Evolutionary conservation across 768 basidiomycete genomes (phyloP).

Genomic region (Russula sp.): DNA sequence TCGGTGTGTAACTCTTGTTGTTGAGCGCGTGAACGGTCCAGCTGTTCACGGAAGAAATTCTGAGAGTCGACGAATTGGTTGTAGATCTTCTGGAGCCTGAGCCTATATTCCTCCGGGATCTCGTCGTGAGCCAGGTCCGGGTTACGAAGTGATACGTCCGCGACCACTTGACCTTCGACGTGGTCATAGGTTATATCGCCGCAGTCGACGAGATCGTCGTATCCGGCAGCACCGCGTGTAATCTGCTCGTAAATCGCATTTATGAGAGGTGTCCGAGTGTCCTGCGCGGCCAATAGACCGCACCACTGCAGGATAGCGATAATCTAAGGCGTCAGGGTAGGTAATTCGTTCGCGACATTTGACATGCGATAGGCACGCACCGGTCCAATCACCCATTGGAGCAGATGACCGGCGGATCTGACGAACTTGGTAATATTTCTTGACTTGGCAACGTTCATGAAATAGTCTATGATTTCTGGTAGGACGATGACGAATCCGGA

Average conservation of each 20-base stretch:
- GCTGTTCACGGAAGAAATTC: too few relatives aligned
- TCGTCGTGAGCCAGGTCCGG: too few relatives aligned
- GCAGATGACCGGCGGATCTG: not conserved
- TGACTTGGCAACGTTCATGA: not conserved
- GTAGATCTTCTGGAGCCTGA: too few relatives aligned
- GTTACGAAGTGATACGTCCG: too few relatives aligned
- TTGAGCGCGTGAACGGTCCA: slow-evolving; percentile 3
- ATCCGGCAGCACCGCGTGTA: not conserved
- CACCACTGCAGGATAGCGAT: slow-evolving; percentile 1
- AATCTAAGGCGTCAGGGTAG: slow-evolving; percentile 4
- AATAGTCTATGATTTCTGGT: not conserved
- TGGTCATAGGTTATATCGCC: not conserved
- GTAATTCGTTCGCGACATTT: not conserved
- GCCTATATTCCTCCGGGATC: too few relatives aligned
- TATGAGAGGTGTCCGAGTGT: slow-evolving; percentile 12
- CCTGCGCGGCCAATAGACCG: not conserved
- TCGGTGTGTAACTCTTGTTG: slow-evolving; percentile 1
- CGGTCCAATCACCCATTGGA: slow-evolving; percentile 10
- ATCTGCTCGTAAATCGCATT: slow-evolving; percentile 20
- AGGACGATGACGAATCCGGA: slow-evolving; percentile 4
- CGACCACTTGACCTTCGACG: not conserved
- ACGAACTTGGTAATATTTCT: not conserved
- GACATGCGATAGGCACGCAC: not conserved
- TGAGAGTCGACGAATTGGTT: too few relatives aligned
- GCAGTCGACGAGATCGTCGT: not conserved